Evolutionary conservation across 2,329 filamentous ascomycete genomes (phyloP).

Genomic region (Aspergillus sp.): DNA sequence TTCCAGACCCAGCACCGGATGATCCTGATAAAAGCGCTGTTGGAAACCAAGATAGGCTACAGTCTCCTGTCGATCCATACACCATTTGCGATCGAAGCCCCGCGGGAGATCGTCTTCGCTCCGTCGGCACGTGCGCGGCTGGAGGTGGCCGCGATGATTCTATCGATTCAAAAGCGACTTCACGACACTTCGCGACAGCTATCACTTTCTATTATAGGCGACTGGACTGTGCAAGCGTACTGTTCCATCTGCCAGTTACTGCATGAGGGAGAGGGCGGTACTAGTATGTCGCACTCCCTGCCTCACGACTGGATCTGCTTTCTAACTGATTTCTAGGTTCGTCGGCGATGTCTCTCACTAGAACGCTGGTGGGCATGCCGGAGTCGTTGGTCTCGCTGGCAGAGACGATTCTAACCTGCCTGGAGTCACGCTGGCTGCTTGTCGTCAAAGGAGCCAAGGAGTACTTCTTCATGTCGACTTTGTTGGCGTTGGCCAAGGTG

Average conservation of each 20-base stretch:
- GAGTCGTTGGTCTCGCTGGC: conserved; percentile 33
- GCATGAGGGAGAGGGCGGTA: conserved; percentile 22
- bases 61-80: conserved; percentile 39
- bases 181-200: conserved; percentile 30
- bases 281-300: conserved; percentile 18
- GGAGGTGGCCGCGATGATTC: conserved; percentile 36
- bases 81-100: conserved; percentile 36
- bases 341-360: conserved; percentile 18
- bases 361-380: conserved; percentile 28
- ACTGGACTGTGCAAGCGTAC: conserved; percentile 37
- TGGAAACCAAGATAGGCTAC: conserved; percentile 36
- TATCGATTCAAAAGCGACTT: conserved; percentile 34
- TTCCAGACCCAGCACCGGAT: conserved; percentile 24
- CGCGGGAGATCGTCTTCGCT: conserved; percentile 29
- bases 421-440: conserved; percentile 30
- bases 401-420: conserved; percentile 26
- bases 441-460: conserved; percentile 39
- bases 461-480: conserved; percentile 39
- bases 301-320: not conserved
- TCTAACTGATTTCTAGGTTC: conserved; percentile 1
- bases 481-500: conserved; percentile 33
- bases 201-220: conserved; percentile 33
- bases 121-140: conserved; percentile 34
- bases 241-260: conserved; percentile 38
- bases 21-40: conserved; percentile 29